Percentiles rank a stretch among this genome's conserved stretches.
Evolutionary conservation across 257 asterid genomes (phyloP).

Genomic region (Sherardia arvensis): DNA sequence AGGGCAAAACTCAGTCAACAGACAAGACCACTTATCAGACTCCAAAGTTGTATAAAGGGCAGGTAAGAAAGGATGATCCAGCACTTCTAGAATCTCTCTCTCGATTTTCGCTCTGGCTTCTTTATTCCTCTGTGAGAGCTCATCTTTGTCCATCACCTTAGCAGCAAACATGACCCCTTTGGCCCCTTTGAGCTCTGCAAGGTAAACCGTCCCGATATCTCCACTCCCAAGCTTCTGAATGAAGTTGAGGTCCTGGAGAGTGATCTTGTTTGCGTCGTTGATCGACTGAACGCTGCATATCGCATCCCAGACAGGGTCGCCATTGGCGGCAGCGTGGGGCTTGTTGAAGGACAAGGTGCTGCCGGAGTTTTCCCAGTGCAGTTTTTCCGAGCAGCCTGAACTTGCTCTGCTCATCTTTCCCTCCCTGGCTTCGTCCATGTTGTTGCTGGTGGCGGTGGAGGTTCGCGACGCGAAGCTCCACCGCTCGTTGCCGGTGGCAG

Average conservation of each 20-base stretch:
- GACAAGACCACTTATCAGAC: conserved; percentile 52
- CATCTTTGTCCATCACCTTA: conserved; percentile 71
- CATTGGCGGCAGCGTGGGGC: conserved; percentile 13
- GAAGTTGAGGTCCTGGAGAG: conserved; percentile 41
- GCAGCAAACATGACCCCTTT: conserved; percentile 56
- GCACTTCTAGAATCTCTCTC: conserved; percentile 56
- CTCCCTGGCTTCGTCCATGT: conserved; percentile 9
- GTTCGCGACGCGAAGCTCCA: conserved; percentile 16
- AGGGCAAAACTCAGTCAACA: conserved; percentile 67
- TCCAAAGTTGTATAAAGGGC: conserved; percentile 54
- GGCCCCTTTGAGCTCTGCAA: conserved; percentile 49
- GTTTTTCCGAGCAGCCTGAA: conserved; percentile 15
- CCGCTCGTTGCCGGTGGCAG: not conserved
- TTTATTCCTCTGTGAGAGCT: conserved; percentile 52
- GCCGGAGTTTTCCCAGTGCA: not conserved
- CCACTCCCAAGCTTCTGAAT: conserved; percentile 62
- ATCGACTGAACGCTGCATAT: conserved; percentile 17
- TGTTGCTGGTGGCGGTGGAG: conserved; percentile 13
- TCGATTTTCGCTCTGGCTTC: conserved; percentile 62
- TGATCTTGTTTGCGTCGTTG: conserved; percentile 13
- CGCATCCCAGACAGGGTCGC: conserved; percentile 16
- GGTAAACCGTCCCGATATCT: conserved; percentile 67
- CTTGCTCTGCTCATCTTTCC: conserved; percentile 7
- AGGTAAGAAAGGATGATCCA: conserved; percentile 87
- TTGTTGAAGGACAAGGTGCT: conserved; percentile 6